Conservation (phyloP, 768 basidiomycete species). For the Lactifluus subvellereus region DNA sequence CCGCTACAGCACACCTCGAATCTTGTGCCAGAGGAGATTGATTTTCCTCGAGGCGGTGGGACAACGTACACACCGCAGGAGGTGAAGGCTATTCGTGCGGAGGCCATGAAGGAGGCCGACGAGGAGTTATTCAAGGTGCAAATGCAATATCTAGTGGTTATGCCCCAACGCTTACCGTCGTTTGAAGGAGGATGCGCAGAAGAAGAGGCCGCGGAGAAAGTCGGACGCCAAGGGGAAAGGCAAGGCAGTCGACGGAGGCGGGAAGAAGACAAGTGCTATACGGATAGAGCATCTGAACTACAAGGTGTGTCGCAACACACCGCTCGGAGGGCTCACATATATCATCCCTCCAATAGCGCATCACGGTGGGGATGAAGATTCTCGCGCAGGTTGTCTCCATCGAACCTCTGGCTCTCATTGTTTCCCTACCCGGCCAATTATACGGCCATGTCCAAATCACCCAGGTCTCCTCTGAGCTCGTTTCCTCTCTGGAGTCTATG, state of each 20-base stretch:
- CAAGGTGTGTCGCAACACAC: slow-evolving; percentile 48
- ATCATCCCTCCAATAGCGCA: slow-evolving; percentile 45
- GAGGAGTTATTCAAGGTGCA: slow-evolving; percentile 68
- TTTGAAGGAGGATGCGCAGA: slow-evolving; percentile 27
- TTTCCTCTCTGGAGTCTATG: slow-evolving; percentile 58
- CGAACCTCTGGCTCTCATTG: slow-evolving; percentile 80
- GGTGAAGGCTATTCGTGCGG: slow-evolving; percentile 77
- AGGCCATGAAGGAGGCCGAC: slow-evolving; percentile 81
- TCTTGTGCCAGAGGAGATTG: slow-evolving; percentile 61
- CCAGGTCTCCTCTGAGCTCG: slow-evolving; percentile 78
- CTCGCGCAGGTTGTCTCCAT: slow-evolving; percentile 83
- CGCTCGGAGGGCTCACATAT: background rate
- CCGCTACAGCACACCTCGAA: slow-evolving; percentile 34
- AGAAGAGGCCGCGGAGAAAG: slow-evolving; percentile 45
- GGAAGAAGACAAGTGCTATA: slow-evolving; percentile 46
- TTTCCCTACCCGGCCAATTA: slow-evolving; percentile 95
- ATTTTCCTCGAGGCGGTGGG: slow-evolving; percentile 95
- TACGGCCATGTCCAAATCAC: slow-evolving; percentile 93
- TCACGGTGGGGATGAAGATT: slow-evolving; percentile 78
- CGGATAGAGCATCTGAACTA: slow-evolving; percentile 92
- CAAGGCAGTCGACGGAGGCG: slow-evolving; percentile 31
- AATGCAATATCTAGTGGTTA: background rate
- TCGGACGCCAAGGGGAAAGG: slow-evolving; percentile 35
- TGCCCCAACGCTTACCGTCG: background rate
- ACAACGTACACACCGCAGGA: slow-evolving; percentile 84